Evolutionary conservation across 768 basidiomycete species (phyloP), one percentile per base, ranked within the genome.

Genomic region (Fomitopsis pulvina): DNA sequence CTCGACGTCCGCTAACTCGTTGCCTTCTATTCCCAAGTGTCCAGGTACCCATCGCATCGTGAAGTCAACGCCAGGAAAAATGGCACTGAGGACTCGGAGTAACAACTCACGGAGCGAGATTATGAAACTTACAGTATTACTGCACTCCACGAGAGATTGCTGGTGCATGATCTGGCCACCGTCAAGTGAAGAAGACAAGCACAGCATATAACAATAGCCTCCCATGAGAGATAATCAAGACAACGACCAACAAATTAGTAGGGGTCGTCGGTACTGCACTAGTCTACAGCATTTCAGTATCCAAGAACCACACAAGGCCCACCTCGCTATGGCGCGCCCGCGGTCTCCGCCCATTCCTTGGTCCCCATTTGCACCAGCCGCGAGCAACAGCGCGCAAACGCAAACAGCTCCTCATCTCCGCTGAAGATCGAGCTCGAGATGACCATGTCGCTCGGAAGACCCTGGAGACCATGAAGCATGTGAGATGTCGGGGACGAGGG

Each of bases 341-440:
- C 63, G 30, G 65, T 70, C 62, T 79, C 77, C 2, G 77, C 77
- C 92, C 92, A 95, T 57, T 93, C 87, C 57, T 76, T 85, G 62
- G 89, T 92, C 14, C 92, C 91, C 90, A 92, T 92, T 65, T 92
- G 80, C 40, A 90, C 86, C 16, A 92, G 71, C 39, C 91, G 76
- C 21, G 87, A 91, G 61, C 89, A 92, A 18, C 94, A 94, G 29
- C 96, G 79, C 10, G 92, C 93, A 65, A 97, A 99, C 0, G 96
- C 96, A 63, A 99, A 99, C 0, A 97, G 64, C 67, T 98, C 96
- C 66, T 98, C 96, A 60, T 98, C 94, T 3, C 95, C 94, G 0
- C 85, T 86, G 63, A 98, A 98, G 72, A 99, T 87, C 38, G 92
- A 86, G 53, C 87, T 91, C 1, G 75, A 72, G 28, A 92, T 89